Conservation (phyloP, 495 filamentous ascomycete genomes). For the Penicillium parvum region DNA sequence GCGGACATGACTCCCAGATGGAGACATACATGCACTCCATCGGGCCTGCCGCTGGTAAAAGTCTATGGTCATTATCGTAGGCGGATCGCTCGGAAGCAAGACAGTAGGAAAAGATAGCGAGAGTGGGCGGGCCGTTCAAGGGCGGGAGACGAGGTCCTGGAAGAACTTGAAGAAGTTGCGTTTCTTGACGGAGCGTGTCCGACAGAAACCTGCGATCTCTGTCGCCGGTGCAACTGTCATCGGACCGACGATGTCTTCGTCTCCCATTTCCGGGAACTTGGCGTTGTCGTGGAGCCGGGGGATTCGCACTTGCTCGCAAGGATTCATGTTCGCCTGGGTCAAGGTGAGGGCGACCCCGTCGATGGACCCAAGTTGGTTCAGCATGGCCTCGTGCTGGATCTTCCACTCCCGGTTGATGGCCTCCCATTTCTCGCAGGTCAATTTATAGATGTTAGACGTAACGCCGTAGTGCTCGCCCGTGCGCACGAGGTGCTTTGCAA, state of each 20-base stretch:
- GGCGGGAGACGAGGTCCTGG: constrained; percentile 38
- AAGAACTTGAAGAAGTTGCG: constrained; percentile 47
- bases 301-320: constrained; percentile 50
- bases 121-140: constrained; percentile 17
- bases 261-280: constrained; percentile 83
- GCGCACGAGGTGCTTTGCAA: constrained; percentile 75
- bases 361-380: constrained; percentile 36
- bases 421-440: constrained; percentile 83
- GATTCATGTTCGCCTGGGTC: constrained; percentile 41
- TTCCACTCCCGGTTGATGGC: constrained; percentile 70
- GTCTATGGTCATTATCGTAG: constrained; percentile 30
- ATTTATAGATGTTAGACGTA: constrained; percentile 75
- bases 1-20: no score
- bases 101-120: constrained; percentile 4
- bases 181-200: constrained; percentile 34
- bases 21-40: no score
- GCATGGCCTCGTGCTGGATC: constrained; percentile 56
- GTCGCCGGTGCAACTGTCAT: constrained; percentile 58
- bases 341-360: constrained; percentile 35
- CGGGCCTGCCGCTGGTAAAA: constrained; percentile 7
- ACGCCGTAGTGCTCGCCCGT: constrained; percentile 82
- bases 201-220: constrained; percentile 26
- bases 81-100: constrained; percentile 12
- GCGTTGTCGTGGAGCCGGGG: constrained; percentile 62
- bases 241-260: constrained; percentile 88